Percentiles rank a stretch among this genome's conserved stretches.
These are phyloP conservation scores for Boletellus sp. DNA, from an alignment of 768 basidiomycete species.

Conservation along the genomic window DNA sequence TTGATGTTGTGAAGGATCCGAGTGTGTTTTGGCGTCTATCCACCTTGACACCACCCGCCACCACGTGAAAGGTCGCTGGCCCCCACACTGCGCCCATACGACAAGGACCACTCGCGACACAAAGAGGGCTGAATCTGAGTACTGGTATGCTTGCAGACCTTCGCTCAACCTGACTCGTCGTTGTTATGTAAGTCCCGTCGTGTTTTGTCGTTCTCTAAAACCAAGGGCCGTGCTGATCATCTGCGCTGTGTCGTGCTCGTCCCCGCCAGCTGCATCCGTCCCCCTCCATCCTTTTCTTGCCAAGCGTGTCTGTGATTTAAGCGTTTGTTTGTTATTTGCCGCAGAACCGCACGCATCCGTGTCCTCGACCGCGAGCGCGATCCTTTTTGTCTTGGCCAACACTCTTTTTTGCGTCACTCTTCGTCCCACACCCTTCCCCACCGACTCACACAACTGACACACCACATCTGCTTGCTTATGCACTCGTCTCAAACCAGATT, in stretches of 20 bases:
- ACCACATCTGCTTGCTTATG: conserved; percentile 30
- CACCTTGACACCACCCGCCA: conserved; percentile 27
- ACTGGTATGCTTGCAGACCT: conserved; percentile 30
- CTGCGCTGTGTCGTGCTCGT: conserved; percentile 15
- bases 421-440: conserved; percentile 19
- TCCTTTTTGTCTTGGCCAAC: conserved; percentile 29
- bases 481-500: conserved; percentile 38
- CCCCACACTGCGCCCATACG: conserved; percentile 18
- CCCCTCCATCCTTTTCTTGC: conserved; percentile 16
- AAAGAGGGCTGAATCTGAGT: conserved; percentile 28
- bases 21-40: conserved; percentile 26
- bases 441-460: conserved; percentile 17
- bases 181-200: conserved; percentile 36
- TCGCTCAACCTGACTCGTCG: conserved; percentile 23
- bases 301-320: conserved; percentile 30
- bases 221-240: conserved; percentile 24
- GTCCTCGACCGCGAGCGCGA: conserved; percentile 22
- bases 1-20: conserved; percentile 29
- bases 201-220: conserved; percentile 20
- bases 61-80: conserved; percentile 27
- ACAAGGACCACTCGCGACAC: conserved; percentile 21
- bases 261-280: conserved; percentile 18
- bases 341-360: conserved; percentile 18
- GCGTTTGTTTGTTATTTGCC: conserved; percentile 31
- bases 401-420: conserved; percentile 22